Conservation (phyloP, 1,284 basidiomycete species). For the Melampsora larici-populina region DNA sequence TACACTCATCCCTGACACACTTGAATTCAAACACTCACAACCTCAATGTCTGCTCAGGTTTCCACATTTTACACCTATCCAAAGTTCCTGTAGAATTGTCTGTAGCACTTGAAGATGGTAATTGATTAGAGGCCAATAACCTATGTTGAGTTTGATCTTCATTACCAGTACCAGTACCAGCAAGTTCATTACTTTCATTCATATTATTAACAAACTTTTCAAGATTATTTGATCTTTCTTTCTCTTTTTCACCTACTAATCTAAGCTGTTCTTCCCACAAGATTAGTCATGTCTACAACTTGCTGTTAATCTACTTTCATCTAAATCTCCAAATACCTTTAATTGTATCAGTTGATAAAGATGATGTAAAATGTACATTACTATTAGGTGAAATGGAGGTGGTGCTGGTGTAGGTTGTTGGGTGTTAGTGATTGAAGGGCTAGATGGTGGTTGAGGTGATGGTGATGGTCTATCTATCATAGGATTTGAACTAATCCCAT, state of each 20-base stretch:
- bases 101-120: neutral
- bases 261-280: slow-evolving; percentile 66
- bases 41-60: slow-evolving; percentile 73
- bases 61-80: slow-evolving; percentile 66
- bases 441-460: neutral
- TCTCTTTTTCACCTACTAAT: slow-evolving; percentile 45
- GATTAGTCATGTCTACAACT: slow-evolving; percentile 80
- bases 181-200: slow-evolving; percentile 49
- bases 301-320: slow-evolving; percentile 67
- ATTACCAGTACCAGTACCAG: neutral
- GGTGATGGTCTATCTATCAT: slow-evolving; percentile 2
- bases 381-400: slow-evolving; percentile 1
- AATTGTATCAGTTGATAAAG: neutral
- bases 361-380: slow-evolving; percentile 11
- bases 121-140: too few species aligned
- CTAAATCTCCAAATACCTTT: slow-evolving; percentile 54
- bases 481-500: slow-evolving; percentile 29
- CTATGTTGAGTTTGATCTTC: too few species aligned
- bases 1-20: neutral
- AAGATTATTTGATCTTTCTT: slow-evolving; percentile 2
- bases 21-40: slow-evolving; percentile 62
- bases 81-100: slow-evolving; percentile 6
- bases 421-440: neutral
- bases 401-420: neutral
- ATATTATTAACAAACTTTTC: slow-evolving; percentile 47